Base-by-base conservation (phyloP, 441 rosid species). In the Populus hybrid region DNA sequence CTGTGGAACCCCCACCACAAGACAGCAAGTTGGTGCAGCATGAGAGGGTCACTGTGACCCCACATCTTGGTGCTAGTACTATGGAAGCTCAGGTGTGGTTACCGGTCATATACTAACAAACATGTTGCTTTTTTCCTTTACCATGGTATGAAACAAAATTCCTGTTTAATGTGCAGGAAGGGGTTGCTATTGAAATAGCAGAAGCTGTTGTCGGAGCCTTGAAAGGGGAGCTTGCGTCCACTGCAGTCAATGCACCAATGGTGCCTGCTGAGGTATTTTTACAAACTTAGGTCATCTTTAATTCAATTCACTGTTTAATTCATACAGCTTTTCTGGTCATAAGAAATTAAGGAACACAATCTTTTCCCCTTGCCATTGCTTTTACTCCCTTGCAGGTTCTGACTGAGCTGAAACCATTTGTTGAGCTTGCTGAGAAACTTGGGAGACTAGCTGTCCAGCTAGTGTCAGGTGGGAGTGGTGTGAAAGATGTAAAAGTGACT, bases 211-310 rank as follows among this genome's bases (percentile, higher is more conserved):
- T 90, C 76, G 98, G 98, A 76, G 98, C 98, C 76, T 87, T 93
- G 84, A 87, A 90, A 71, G 98, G 99, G 26, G 98, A 96, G 86
- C 98, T 96, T 79, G 95, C 99, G 74, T 87, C 98, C 21, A 94
- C 98, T 77, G 98, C 98, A 7, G 98, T 96, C 84, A 94, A 96
- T 89, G 98, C 99, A 72, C 98, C 98, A 7, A 94, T 94, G 98
- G 97, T 96, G 76, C 94, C 98, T 79, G 96, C 98, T 66, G 93
- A 89, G 91, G 90, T 85, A 87, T 80, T 57, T 70, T 18, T n/a
- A 9, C 3, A n/a, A 32, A 20, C 24, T 8, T 21, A 20, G 42
- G 32, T 69, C 23, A 42, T 77, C 21, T 57, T 30, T 21, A 59
- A 35, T 67, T 40, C 30, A 6, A 10, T 73, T 65, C 9, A 1